A percentile compares a stretch with the other conserved stretches of the same genome.
Evolutionary conservation across 1,139 yeast genomes (phyloP).

Genomic region (Ashbya aceris): DNA sequence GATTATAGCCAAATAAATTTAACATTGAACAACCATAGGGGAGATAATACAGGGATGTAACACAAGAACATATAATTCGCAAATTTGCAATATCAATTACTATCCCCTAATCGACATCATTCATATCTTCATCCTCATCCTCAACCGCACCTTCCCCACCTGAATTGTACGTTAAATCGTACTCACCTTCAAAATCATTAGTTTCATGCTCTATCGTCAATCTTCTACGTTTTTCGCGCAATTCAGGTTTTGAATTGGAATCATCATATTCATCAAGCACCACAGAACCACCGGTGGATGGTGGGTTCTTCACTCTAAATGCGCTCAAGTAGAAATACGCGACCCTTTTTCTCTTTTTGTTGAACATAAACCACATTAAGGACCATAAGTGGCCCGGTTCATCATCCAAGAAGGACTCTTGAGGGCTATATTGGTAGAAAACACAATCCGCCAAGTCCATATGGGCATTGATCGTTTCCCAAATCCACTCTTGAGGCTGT

Average conservation of each 20-base stretch:
- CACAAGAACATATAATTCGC: no score
- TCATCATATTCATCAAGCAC: slow-evolving; percentile 28
- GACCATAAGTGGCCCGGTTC: slow-evolving; percentile 62
- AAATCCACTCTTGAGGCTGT: slow-evolving; percentile 49
- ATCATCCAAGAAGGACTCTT: slow-evolving; percentile 67
- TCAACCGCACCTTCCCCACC: slow-evolving; percentile 27
- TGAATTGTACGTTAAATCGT: slow-evolving; percentile 36
- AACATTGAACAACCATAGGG: no score
- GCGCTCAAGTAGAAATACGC: slow-evolving; percentile 64
- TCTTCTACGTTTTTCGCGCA: slow-evolving; percentile 22
- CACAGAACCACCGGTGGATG: slow-evolving; percentile 21
- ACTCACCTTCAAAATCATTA: slow-evolving; percentile 35
- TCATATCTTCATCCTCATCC: slow-evolving; percentile 28
- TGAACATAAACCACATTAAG: slow-evolving; percentile 84
- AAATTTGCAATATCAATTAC: no score
- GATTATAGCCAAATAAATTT: no score
- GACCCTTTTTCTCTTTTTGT: slow-evolving; percentile 83
- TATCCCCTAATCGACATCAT: background rate
- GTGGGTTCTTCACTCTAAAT: slow-evolving; percentile 22
- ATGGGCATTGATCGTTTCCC: slow-evolving; percentile 83
- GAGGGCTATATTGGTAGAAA: slow-evolving; percentile 67
- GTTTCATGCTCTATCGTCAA: slow-evolving; percentile 31
- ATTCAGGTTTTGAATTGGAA: slow-evolving; percentile 16
- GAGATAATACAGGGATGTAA: no score
- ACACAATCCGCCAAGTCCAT: slow-evolving; percentile 73